Evolutionary conservation across 306 rosid genomes (phyloP), one percentile per base, ranked within the genome.

Genomic region (Luffa acutangula): DNA sequence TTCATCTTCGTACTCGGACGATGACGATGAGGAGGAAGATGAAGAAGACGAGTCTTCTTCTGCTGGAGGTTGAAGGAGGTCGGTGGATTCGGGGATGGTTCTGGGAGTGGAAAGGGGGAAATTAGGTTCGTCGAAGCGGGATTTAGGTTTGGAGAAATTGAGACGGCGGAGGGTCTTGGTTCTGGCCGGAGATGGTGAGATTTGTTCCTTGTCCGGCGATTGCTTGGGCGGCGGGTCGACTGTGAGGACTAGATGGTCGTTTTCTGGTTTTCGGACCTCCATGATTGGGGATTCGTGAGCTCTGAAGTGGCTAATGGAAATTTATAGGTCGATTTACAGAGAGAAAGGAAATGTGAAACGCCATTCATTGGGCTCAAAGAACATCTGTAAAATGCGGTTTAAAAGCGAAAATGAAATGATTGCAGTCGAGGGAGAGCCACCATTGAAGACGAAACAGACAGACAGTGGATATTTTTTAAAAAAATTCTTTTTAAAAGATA

Each of bases 111-210:
- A 18, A 18, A 62, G 49, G 18, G 83, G 85, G 20, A 78, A 56
- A 60, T 12, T 79, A 7, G 59, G 52, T 81, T 85, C 90, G 45
- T 87, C 86, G 49, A 87, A 87, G 2, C 90, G 88, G 2, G 90
- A 87, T 49, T 62, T 83, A 13, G 90, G 88, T 73, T 83, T 87
- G 21, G 90, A 87, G 57, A 82, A 80, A 73, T 54, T 81, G 45
- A 87, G 84, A 54, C 90, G 82, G 53, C 67, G 80, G 14, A 87
- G 79, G 13, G 81, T 78, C 56, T 81, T 83, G 78, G 81, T 54
- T 65, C 74, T 84, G 58, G 84, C 3, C 34, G 42, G 75, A 20
- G 64, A 45, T 20, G 5, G 49, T n/a, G 39, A 14, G 31, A 20
- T 43, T 78, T 45, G 67, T 1, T 76, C 60, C 64, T 79, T 79